A percentile compares a stretch with the other conserved stretches of the same genome.
Evolutionary conservation across 345 rosid genomes (phyloP).

Genomic region (Gossypium stocksii): DNA sequence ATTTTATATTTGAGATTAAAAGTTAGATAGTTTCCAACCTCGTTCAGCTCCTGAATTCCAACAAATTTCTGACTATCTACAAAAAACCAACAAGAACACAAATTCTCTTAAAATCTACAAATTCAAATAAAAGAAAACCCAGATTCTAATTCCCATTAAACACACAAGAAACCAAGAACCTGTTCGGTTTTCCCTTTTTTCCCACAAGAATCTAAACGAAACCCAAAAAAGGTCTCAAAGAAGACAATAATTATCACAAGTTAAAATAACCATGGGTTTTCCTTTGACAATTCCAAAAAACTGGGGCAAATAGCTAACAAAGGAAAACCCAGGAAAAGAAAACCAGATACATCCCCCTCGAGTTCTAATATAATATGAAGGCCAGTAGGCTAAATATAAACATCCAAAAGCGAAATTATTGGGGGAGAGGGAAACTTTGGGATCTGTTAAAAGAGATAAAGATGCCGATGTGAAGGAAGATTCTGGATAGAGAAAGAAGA

Average conservation of each 20-base stretch:
- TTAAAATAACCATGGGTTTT: background rate
- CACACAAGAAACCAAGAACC: background rate
- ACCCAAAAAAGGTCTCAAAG: background rate
- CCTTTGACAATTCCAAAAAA: background rate
- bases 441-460: background rate
- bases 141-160: background rate
- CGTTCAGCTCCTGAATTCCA: background rate
- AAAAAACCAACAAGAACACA: background rate
- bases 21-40: background rate
- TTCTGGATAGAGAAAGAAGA: background rate
- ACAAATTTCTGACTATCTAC: background rate
- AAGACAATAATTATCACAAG: background rate
- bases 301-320: background rate
- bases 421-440: background rate
- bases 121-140: background rate
- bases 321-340: constrained; percentile 2
- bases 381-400: background rate
- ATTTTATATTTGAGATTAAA: background rate
- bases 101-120: background rate
- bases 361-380: background rate
- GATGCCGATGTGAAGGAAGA: background rate
- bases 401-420: background rate
- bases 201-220: background rate
- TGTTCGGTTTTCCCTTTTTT: too few species aligned
- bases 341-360: background rate